Evolutionary conservation across 2,329 filamentous ascomycete genomes (phyloP).

Genomic region (Fusarium ramigenum): DNA sequence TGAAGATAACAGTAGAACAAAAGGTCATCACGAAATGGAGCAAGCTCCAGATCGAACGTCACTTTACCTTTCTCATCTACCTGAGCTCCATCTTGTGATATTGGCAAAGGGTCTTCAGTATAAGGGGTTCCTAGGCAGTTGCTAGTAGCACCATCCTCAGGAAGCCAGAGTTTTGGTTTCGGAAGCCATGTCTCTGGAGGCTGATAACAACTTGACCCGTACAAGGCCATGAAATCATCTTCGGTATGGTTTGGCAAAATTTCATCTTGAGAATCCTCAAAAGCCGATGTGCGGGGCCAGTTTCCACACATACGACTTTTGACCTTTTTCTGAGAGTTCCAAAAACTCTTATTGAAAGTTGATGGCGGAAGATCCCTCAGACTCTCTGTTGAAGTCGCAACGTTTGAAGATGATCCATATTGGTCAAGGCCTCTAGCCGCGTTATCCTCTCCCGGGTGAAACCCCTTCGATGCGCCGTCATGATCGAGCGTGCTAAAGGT

Average conservation of each 20-base stretch:
- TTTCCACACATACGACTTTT: not conserved
- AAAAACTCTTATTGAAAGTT: accelerated
- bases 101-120: accelerated
- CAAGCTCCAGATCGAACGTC: not conserved
- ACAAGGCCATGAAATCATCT: not conserved
- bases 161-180: not conserved
- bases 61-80: not conserved
- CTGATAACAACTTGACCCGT: not conserved
- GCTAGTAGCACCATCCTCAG: accelerated
- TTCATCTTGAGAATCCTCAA: accelerated
- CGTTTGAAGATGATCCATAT: not conserved
- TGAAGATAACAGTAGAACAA: accelerated
- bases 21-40: not conserved
- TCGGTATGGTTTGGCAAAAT: not conserved
- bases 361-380: not conserved
- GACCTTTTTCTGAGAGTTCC: accelerated
- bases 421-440: accelerated
- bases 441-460: accelerated
- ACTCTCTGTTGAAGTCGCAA: accelerated
- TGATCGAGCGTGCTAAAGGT: accelerated
- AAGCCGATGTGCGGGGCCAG: accelerated
- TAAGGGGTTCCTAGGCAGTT: accelerated
- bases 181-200: not conserved
- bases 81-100: not conserved
- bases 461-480: accelerated